Base-by-base conservation (phyloP, 192 early-diverging fungal species). In the Rhizoclosmatium globosum region DNA sequence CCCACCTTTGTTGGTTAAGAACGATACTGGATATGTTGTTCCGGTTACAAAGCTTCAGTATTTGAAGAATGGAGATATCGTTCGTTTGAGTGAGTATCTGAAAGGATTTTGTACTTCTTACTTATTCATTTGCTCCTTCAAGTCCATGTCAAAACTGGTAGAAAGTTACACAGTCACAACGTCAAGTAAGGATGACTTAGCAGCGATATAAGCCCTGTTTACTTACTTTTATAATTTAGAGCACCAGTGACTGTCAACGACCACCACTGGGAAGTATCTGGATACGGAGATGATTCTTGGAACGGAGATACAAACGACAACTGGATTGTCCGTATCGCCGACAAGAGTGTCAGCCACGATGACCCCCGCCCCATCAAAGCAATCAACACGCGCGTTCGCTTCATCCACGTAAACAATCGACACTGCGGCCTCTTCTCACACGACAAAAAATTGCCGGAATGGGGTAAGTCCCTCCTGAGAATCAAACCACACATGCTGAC, bases 221-320 rank as follows among this genome's bases (percentile, higher is more conserved):
- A 70, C 43, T 23, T 0, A 77, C 2, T 46, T 69, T 11, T 1
- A 38, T 69, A 46, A 9, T 2, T 13, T 7, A 53, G 48, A 23
- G 47, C 53, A 17, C 70, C 47, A 38, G 48, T 57, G n/a, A 56
- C 47, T 15, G 88, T 86, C 66, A 81, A 83, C 65, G 81, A 87
- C 59, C 79, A 85, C 47, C 68, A 84, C 72, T 82, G 82, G 67
- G 89, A 90, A 82, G 87, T 87, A 39, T 83, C 83, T 0, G 83
- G 81, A 59, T 90, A 90, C 69, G 89, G 89, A 21, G 81, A 81
- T 23, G 13, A 58, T 1, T 89, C 87, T 3, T 94, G 92, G 82
- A 80, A 85, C 41, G 96, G 97, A 50, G 97, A 98, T 79, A 86
- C 92, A 47, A 98, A 98, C 78, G 97, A 98, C 86, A 88, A 93